These are phyloP conservation scores for Chrysopogon serrulatus DNA, from an alignment of 176 grass and related monocot genomes.

Conservation along the genomic window DNA sequence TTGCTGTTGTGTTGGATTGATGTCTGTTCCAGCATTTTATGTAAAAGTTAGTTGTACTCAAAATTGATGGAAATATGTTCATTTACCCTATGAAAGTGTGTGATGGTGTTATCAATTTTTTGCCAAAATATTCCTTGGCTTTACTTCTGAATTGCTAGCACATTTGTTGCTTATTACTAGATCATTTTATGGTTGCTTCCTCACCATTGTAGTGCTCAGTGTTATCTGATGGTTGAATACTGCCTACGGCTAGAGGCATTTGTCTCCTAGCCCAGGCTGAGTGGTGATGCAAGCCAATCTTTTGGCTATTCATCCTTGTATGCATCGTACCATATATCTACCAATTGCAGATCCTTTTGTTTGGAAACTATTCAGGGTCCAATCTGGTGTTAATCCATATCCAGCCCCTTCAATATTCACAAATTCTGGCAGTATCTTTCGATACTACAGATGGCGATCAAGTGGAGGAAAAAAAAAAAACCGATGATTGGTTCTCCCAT, in stretches of 20 bases:
- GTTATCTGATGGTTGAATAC: not conserved
- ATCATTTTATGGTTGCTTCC: not conserved
- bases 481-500: not conserved
- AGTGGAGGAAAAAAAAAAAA: not conserved
- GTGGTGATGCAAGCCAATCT: not conserved
- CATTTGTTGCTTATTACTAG: not conserved
- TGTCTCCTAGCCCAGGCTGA: not conserved
- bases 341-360: not conserved
- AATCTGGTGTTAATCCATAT: not conserved
- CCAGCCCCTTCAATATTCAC: not conserved
- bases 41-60: conserved; percentile 33
- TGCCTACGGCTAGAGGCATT: not conserved
- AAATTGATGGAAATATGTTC: not conserved
- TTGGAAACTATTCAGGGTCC: not conserved
- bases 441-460: not conserved
- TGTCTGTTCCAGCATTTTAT: conserved; percentile 5
- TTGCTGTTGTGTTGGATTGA: not conserved
- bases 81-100: not conserved
- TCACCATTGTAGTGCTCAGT: not conserved
- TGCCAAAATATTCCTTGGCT: not conserved
- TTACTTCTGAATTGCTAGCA: not conserved
- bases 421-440: not conserved
- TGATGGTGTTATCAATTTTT: not conserved
- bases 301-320: not conserved
- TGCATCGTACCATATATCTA: not conserved